Percentiles rank a stretch among this genome's conserved stretches.
phyloP scores from a whole-genome alignment of 2,329 filamentous ascomycete genomes.

The Pleomassaria siparia region DNA sequence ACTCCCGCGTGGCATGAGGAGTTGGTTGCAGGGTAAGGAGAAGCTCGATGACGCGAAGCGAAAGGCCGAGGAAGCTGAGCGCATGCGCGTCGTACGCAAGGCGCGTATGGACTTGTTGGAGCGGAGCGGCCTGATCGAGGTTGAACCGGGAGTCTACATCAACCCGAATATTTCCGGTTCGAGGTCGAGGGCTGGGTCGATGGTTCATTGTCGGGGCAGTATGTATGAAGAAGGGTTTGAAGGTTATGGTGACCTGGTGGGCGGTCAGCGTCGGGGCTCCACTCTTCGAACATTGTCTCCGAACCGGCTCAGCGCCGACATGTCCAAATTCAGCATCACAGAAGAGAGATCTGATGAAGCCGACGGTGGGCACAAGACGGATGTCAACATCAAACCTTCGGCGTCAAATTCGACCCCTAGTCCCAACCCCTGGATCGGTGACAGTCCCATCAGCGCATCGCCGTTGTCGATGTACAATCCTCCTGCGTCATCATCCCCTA shows the following conservation, averaged over 20 bases:
- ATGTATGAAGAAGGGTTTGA: too few relatives aligned
- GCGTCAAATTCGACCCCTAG: not conserved
- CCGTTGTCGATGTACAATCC: not conserved
- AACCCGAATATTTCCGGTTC: not conserved
- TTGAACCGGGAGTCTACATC: not conserved
- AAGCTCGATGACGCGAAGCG: slow-evolving; percentile 9
- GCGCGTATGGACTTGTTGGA: not conserved
- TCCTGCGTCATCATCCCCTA: not conserved
- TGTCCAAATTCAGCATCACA: not conserved
- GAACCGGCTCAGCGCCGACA: not conserved
- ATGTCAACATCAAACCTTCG: not conserved
- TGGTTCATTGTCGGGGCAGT: not conserved
- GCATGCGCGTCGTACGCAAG: too few relatives aligned
- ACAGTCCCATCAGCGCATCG: not conserved
- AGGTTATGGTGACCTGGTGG: not conserved
- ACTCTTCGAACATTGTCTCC: not conserved
- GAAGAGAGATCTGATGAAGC: not conserved
- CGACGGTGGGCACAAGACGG: not conserved
- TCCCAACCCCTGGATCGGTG: not conserved
- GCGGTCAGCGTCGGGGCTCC: not conserved
- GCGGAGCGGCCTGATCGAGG: not conserved
- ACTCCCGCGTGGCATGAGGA: slow-evolving; percentile 1
- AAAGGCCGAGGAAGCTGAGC: slow-evolving; percentile 2
- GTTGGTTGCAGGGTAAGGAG: slow-evolving; percentile 13
- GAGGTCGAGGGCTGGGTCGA: not conserved